Base-by-base conservation (phyloP, 345 rosid species). In the Anastatica hierochuntica region DNA sequence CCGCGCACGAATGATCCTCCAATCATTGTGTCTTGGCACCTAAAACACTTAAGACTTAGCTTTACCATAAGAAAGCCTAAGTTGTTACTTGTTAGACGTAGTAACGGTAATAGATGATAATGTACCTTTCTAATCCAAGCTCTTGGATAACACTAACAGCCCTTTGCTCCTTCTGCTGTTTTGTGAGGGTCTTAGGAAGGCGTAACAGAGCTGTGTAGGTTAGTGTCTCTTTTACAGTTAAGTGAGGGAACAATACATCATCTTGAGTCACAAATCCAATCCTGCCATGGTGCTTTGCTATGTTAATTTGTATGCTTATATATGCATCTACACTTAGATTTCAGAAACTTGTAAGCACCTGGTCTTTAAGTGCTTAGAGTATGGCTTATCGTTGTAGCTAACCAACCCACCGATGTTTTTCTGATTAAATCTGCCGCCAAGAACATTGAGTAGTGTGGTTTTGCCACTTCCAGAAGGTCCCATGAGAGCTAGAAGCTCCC, bases 401-500 rank as follows among this genome's bases (percentile, higher is more conserved):
- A 87, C 43, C 7, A 77, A 67, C 6, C 96, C 98, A 16, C 81
- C 70, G 1, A 66, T 68, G 1, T 60, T 69, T 16, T 81, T 10
- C 30, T 72, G 83, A 48, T 13, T 55, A 12, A 80, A 8, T 67
- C 98, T 67, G 63, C 98, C 96, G 7, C 95, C 81, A 9, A 90
- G 81, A 13, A 87, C 65, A 64, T 68, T 90, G 43, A 90, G 70
- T 23, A 90, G 79, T 15, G 95, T 71, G 6, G 95, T 87, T 72
- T 90, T 90, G 12, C 98, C 95, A 66, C 98, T 84, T 43, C 96
- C 98, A 1, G 98, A 87, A 49, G 98, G 98, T 58, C 98, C 98
- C 92, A 90, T 84, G 39, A 90, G 92, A 3, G 98, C 98, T 31
- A 90, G 66, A 54, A 90, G 79, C 68, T 90, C 95, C 29, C 98